phyloP scores from a whole-genome alignment of 2,329 filamentous ascomycete species.

The Nannizzia gypsea region DNA sequence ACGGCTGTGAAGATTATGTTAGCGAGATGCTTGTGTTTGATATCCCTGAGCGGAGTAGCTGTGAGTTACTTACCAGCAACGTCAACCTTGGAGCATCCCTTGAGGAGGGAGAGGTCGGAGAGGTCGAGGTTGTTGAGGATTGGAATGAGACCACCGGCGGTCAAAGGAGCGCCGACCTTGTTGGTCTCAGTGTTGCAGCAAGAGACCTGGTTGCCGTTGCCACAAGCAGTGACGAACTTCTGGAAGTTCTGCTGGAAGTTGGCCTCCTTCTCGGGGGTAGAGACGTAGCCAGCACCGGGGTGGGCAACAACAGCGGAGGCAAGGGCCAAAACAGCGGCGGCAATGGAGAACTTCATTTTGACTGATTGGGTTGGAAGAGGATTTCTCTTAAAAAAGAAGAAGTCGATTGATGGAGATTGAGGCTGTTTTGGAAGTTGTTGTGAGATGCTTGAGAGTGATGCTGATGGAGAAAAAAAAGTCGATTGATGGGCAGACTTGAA shows the following conservation, averaged over 20 bases:
- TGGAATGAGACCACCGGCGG: constrained; percentile 26
- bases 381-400: constrained; percentile 8
- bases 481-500: constrained; percentile 1
- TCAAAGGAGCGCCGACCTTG: constrained; percentile 25
- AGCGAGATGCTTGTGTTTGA: not conserved
- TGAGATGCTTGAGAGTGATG: constrained; percentile 11
- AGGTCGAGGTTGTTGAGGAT: constrained; percentile 28
- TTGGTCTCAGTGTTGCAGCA: constrained; percentile 28
- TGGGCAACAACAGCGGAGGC: constrained; percentile 27
- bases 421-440: constrained; percentile 5
- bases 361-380: constrained; percentile 7
- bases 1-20: not conserved
- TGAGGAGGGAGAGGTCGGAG: constrained; percentile 28
- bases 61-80: constrained; percentile 19
- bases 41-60: not conserved
- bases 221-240: constrained; percentile 11
- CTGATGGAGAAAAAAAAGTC: constrained; percentile 12
- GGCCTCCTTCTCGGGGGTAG: constrained; percentile 15
- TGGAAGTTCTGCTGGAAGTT: constrained; percentile 9
- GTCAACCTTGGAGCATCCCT: constrained; percentile 32
- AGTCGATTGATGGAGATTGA: constrained; percentile 6
- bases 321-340: constrained; percentile 31
- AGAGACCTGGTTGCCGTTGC: constrained; percentile 10
- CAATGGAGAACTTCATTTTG: constrained; percentile 22
- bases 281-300: constrained; percentile 3